Conservation (phyloP, 1,284 basidiomycete genomes). For the Sporisorium scitamineum region DNA sequence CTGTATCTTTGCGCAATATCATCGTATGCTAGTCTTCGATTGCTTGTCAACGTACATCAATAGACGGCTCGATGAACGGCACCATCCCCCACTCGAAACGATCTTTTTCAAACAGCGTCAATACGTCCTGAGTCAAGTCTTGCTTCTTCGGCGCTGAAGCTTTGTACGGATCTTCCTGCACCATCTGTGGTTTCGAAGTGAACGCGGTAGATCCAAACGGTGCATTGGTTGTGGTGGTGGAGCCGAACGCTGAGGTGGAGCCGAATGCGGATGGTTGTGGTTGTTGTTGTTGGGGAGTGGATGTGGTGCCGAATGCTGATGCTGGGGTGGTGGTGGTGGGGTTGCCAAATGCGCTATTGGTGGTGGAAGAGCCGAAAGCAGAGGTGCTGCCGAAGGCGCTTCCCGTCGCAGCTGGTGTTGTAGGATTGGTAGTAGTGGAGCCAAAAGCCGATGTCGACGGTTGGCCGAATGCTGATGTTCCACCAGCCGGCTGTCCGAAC, state of each 20-base stretch:
- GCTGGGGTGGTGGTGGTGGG: slow-evolving; percentile 4
- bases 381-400: slow-evolving; percentile 26
- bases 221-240: too few relatives aligned
- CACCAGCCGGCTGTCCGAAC: slow-evolving; percentile 12
- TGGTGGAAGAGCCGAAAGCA: slow-evolving; percentile 15
- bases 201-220: slow-evolving; percentile 2
- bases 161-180: slow-evolving; percentile 27
- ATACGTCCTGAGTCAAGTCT: slow-evolving; percentile 32
- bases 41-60: slow-evolving; percentile 37
- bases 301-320: slow-evolving; percentile 19
- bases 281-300: neutral
- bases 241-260: slow-evolving; percentile 10
- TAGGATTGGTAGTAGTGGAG: slow-evolving; percentile 8
- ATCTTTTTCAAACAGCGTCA: slow-evolving; percentile 24
- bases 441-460: slow-evolving; percentile 13
- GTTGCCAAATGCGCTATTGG: slow-evolving; percentile 13
- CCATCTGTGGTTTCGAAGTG: neutral
- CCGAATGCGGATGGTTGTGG: slow-evolving; percentile 18
- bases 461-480: slow-evolving; percentile 11
- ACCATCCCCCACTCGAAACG: slow-evolving; percentile 38
- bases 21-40: too few relatives aligned
- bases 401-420: slow-evolving; percentile 1
- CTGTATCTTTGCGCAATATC: too few relatives aligned
- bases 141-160: slow-evolving; percentile 16
- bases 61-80: slow-evolving; percentile 43